Base-by-base conservation (phyloP, 495 filamentous ascomycete species). In the Elasticomyces elasticus region DNA sequence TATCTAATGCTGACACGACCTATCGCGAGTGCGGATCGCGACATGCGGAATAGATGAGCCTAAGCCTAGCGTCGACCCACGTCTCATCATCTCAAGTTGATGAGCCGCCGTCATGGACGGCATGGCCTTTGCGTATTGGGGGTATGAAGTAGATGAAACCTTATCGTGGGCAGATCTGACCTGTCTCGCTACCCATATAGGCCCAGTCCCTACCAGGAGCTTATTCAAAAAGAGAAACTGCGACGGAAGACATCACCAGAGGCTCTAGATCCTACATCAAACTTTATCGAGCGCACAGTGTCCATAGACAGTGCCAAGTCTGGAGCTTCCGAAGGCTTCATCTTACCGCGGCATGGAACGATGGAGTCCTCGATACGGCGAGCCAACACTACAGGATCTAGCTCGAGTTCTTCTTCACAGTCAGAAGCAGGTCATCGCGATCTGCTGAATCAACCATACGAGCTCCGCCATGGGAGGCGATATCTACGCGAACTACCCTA, bases 401-500 rank as follows among this genome's bases (percentile, higher is more conserved):
- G 56, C 11, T 60, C 56, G 1, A 55, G 33, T 24, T 54, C 56
- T 44, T 60, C 56, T 17, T 44, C 52, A 19, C 56, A 54, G 2
- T 54, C 51, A 2, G 51, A 55, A n/a, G 26, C 20, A 33, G 45
- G 23, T 15, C 56, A 54, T 28, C 31, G 30, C 9, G 20, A 31
- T 22, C 24, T 60, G 27, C 27, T 60, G 13, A 55, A 49, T 42
- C 27, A 52, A 1, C 58, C 86, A 2, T 86, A 90, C 66, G 74
- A 83, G 51, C 74, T 78, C 54, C 81, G 83, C 52, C 79, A 87
- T 65, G 87, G 87, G 45, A 82, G 89, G 33, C 84, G 82, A 33
- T 95, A 87, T 67, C 76, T 94, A 56, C 80, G 85, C 57, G 88
- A 95, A 62, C 74, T 85, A 38, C 64, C 81, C 12, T 95, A 97